Evolutionary conservation across 352 stramenopile genomes (phyloP).

Genomic region (Pythium insidiosum): DNA sequence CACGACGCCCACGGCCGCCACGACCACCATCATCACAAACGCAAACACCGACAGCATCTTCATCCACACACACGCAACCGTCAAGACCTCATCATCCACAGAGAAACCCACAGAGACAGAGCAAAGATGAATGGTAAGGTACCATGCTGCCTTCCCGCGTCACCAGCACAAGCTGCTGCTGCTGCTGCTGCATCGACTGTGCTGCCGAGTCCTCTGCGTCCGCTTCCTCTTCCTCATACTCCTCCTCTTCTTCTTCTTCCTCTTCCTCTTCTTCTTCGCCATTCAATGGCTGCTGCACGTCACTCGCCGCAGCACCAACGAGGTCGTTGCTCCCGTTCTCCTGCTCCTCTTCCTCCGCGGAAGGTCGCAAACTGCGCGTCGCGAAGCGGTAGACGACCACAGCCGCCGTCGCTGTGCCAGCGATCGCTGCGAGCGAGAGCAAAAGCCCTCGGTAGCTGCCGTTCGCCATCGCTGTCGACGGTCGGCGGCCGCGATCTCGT

Average conservation of each 20-base stretch:
- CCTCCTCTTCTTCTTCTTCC: slow-evolving; percentile 15
- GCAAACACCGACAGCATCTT: slow-evolving; percentile 66
- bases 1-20: slow-evolving; percentile 46
- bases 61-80: neutral
- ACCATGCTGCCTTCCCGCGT: slow-evolving; percentile 47
- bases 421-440: slow-evolving; percentile 58
- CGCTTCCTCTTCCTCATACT: slow-evolving; percentile 32
- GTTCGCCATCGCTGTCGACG: too few relatives aligned
- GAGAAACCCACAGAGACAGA: too few relatives aligned
- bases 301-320: too few relatives aligned
- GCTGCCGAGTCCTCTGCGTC: slow-evolving; percentile 10
- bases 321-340: neutral
- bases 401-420: slow-evolving; percentile 51
- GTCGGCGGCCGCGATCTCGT: too few relatives aligned
- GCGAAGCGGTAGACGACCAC: slow-evolving; percentile 55
- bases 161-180: slow-evolving; percentile 36
- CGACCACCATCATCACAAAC: slow-evolving; percentile 58
- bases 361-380: slow-evolving; percentile 25
- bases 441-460: slow-evolving; percentile 47
- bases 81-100: neutral
- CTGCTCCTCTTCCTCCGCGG: slow-evolving; percentile 12
- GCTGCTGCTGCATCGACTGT: slow-evolving; percentile 12
- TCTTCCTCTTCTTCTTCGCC: neutral
- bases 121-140: neutral
- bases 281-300: neutral